These are phyloP conservation scores for Heterobasidion occidentale DNA, from an alignment of 1,284 basidiomycete species.

Conservation along the genomic window DNA sequence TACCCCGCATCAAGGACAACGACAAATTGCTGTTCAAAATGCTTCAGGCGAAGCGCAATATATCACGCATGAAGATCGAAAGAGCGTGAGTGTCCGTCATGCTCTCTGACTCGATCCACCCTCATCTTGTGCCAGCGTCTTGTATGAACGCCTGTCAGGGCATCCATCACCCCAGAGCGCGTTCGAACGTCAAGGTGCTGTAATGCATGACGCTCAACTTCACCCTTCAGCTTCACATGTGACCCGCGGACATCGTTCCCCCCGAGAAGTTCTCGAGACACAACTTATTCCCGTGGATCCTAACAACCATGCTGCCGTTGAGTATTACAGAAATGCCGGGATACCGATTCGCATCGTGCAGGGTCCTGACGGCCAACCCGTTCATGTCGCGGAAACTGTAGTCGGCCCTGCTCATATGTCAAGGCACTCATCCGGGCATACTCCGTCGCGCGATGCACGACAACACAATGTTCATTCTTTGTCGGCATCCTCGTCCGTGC, in stretches of 20 bases:
- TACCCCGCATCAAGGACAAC: slow-evolving; percentile 54
- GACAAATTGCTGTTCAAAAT: slow-evolving; percentile 82
- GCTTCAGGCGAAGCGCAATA: slow-evolving; percentile 74
- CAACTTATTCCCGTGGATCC: slow-evolving; percentile 19
- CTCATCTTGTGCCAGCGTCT: slow-evolving; percentile 38
- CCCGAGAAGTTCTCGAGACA: slow-evolving; percentile 29
- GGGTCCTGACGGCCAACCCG: slow-evolving; percentile 37
- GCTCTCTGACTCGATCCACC: slow-evolving; percentile 11
- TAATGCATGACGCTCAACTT: slow-evolving; percentile 6
- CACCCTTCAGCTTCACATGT: slow-evolving; percentile 22
- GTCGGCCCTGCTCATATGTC: slow-evolving; percentile 5
- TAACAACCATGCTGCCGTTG: slow-evolving; percentile 34
- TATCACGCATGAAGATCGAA: slow-evolving; percentile 85
- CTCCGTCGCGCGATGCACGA: slow-evolving; percentile 25
- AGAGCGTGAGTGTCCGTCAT: slow-evolving; percentile 60
- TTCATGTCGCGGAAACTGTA: slow-evolving; percentile 35
- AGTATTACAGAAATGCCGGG: slow-evolving; percentile 36
- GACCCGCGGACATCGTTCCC: slow-evolving; percentile 25
- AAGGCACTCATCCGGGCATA: slow-evolving; percentile 6
- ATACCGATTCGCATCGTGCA: slow-evolving; percentile 35
- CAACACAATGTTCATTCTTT: slow-evolving; percentile 29
- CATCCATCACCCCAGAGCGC: slow-evolving; percentile 41
- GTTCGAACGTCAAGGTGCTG: slow-evolving; percentile 16
- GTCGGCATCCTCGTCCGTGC: slow-evolving; percentile 37
- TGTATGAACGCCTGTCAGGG: slow-evolving; percentile 69